Conservation (phyloP, 2,329 filamentous ascomycete species). For the Chalara sp. region DNA sequence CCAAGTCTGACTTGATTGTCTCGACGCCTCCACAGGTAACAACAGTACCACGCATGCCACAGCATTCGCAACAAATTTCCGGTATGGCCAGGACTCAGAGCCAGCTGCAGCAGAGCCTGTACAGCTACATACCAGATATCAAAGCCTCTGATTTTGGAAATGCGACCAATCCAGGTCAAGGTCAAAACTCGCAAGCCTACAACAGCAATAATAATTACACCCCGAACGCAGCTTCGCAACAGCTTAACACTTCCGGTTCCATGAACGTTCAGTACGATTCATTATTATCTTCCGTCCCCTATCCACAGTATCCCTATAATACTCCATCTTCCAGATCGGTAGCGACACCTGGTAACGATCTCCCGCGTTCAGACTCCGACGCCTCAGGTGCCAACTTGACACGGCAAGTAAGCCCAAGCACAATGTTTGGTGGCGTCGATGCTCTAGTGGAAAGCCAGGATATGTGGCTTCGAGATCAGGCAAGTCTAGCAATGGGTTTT, state of each 20-base stretch:
- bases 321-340: conserved; percentile 6
- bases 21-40: conserved; percentile 14
- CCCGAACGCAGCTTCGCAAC: neutral
- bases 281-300: conserved; percentile 16
- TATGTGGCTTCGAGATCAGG: conserved; percentile 59
- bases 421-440: conserved; percentile 53
- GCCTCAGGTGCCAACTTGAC: conserved; percentile 8
- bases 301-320: conserved; percentile 9
- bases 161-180: neutral
- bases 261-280: conserved; percentile 10
- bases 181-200: neutral
- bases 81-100: conserved; percentile 13
- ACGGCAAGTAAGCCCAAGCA: conserved; percentile 35
- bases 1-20: conserved; percentile 25
- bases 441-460: conserved; percentile 57
- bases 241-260: conserved; percentile 8
- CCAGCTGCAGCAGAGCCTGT: conserved; percentile 22
- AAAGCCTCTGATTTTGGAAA: neutral
- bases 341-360: conserved; percentile 8
- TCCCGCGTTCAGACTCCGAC: conserved; percentile 14
- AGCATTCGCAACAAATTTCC: conserved; percentile 5
- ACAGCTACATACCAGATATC: conserved; percentile 18
- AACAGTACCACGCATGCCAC: conserved; percentile 15
- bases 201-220: neutral
- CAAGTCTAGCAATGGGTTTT: conserved; percentile 51